These are phyloP conservation scores for Lachancea mirantina DNA, from an alignment of 805 yeast species.

Conservation along the genomic window DNA sequence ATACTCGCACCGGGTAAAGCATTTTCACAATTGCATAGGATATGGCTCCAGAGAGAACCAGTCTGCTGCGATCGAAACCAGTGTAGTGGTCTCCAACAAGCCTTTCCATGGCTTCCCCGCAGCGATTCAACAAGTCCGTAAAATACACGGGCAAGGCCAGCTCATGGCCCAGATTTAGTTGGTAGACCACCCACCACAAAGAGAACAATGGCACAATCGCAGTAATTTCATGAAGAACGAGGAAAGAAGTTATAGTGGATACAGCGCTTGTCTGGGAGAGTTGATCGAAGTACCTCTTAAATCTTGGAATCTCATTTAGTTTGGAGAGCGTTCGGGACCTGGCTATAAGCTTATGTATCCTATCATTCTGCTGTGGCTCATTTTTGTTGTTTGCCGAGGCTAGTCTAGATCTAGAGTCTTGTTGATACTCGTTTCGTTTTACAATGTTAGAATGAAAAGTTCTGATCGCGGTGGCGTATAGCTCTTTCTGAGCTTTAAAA, in stretches of 20 bases:
- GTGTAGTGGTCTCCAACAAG: conserved; percentile 36
- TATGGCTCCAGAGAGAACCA: conserved; percentile 66
- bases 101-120: conserved; percentile 50
- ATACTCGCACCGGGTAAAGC: conserved; percentile 28
- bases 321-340: conserved; percentile 24
- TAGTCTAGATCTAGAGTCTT: too few species aligned
- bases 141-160: conserved; percentile 20
- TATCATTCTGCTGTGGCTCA: conserved; percentile 9
- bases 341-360: conserved; percentile 17
- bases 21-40: conserved; percentile 64
- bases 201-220: conserved; percentile 67
- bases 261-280: conserved; percentile 27
- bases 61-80: conserved; percentile 39
- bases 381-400: background rate
- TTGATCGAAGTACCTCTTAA: conserved; percentile 20
- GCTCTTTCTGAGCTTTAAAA: too few species aligned
- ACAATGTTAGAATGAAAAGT: too few species aligned
- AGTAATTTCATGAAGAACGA: conserved; percentile 64
- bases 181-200: conserved; percentile 60
- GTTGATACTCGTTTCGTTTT: too few species aligned
- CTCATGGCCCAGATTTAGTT: conserved; percentile 35
- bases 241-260: conserved; percentile 46
- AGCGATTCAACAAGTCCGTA: conserved; percentile 43
- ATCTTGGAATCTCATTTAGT: conserved; percentile 23
- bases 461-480: too few species aligned